Base-by-base conservation (phyloP, 2,329 filamentous ascomycete species). In the Diaporthe batatas region DNA sequence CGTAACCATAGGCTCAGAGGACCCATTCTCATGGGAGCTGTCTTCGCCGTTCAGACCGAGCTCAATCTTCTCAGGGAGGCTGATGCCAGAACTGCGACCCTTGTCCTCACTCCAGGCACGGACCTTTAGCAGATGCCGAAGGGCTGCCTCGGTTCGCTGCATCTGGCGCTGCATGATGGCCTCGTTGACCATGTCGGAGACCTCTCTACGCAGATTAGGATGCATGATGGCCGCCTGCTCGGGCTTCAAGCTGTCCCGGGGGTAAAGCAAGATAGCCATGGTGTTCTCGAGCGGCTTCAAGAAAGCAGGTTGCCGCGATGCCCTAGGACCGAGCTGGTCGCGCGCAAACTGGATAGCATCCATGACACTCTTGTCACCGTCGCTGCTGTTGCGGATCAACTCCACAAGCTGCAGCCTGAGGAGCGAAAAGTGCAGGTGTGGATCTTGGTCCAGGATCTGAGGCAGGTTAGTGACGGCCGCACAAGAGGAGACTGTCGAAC, bases 401-500 rank as follows among this genome's bases (percentile, higher is more conserved):
- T 99, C 96, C 71, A 99, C 93, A 7, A 99, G 88, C 81, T 99
- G 96, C 51, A 99, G 88, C 47, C 96, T 92, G 59, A 99, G 87
- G 6, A 99, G 87, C 1, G 94, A 91, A 82, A 99, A 99, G 81
- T 98, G 95, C 58, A 99, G 86, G 2, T 92, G 88, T 1, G 93
- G 90, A 79, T 98, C 90, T 74, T 88, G 89, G 80, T 99, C 96
- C 74, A 99, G 84, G 36, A 99, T 94, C 96, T 99, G 77, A 12
- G n/a, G 29, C 53, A 23, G 53, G 39, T 74, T 47, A 74, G 73
- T 16, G 68, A 44, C 51, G 76, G 72, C 36, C 23, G 32, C 29
- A 73, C 18, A 36, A 57, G 25, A 68, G 76, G 76, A 84, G 82
- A 84, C 83, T 80, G 16, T 42, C 68, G n/a, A 12, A 71, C 59